phyloP scores from a whole-genome alignment of 345 rosid genomes.

The Dimocarpus longan region DNA sequence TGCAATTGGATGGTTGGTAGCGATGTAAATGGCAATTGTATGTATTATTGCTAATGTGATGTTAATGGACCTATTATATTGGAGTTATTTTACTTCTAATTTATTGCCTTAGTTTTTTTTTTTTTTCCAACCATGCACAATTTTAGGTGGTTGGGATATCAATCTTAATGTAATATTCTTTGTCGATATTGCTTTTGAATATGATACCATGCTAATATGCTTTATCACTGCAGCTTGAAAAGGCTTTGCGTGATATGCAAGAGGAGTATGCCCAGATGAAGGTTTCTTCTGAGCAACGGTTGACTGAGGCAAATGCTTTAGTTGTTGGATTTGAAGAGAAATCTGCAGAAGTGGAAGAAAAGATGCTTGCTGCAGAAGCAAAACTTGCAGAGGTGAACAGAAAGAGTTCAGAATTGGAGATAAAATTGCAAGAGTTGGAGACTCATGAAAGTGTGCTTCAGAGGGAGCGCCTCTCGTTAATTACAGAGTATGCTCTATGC shows the following conservation, averaged over 20 bases:
- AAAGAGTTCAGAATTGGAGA: constrained; percentile 66
- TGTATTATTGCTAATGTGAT: not conserved
- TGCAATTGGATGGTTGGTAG: not conserved
- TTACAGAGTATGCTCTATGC: constrained; percentile 55
- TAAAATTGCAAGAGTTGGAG: constrained; percentile 70
- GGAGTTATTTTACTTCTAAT: not conserved
- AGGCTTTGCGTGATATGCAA: constrained; percentile 53
- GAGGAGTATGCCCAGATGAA: constrained; percentile 52
- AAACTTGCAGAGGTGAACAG: constrained; percentile 66
- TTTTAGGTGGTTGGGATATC: constrained; percentile 8
- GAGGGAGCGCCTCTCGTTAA: constrained; percentile 66
- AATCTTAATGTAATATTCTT: not conserved
- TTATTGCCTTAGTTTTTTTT: not conserved
- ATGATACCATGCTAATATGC: not conserved
- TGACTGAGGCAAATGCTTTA: constrained; percentile 66
- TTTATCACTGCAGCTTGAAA: constrained; percentile 64
- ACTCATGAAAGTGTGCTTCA: constrained; percentile 61
- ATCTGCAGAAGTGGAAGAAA: constrained; percentile 59
- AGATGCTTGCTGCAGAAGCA: constrained; percentile 53
- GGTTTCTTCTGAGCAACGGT: constrained; percentile 59
- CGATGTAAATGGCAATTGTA: not conserved
- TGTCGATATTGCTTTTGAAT: constrained; percentile 7
- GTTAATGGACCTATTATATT: not conserved
- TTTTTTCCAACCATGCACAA: not conserved
- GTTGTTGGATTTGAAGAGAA: constrained; percentile 58